These are phyloP conservation scores for Citrullus colocynthis DNA, from an alignment of 306 rosid species.

Conservation along the genomic window DNA sequence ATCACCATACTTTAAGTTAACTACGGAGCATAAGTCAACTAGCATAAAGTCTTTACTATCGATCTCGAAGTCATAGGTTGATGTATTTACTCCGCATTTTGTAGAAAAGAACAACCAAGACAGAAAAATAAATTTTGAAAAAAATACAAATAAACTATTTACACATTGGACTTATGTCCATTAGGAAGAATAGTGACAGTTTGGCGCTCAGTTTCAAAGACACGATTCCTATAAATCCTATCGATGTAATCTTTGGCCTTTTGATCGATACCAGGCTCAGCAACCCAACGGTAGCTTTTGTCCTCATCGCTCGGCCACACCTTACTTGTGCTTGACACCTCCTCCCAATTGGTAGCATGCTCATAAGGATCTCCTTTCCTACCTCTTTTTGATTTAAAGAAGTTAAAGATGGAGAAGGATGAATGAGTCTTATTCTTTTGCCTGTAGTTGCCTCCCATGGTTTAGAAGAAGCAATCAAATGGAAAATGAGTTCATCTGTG, in stretches of 20 bases:
- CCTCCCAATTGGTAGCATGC: slow-evolving; percentile 14
- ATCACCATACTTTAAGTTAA: too few relatives aligned
- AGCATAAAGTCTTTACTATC: too few relatives aligned
- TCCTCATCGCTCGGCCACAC: slow-evolving; percentile 32
- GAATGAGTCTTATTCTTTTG: neutral
- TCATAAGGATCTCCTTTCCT: slow-evolving; percentile 8
- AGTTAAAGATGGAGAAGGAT: slow-evolving; percentile 42
- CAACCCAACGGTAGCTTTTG: neutral
- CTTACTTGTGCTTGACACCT: slow-evolving; percentile 19
- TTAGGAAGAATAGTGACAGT: neutral
- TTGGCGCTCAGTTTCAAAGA: neutral
- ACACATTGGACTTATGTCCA: neutral
- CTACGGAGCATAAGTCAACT: too few relatives aligned
- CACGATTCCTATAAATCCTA: neutral
- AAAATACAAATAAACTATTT: neutral
- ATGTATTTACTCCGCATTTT: too few relatives aligned
- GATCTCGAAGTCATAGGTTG: too few relatives aligned
- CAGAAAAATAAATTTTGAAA: too few relatives aligned
- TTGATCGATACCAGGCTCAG: neutral
- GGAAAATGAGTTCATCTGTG: neutral
- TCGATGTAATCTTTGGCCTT: neutral
- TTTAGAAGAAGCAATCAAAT: neutral
- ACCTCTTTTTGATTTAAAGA: slow-evolving; percentile 32
- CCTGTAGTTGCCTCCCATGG: neutral
- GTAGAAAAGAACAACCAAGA: too few relatives aligned